Percentiles rank a stretch among this genome's conserved stretches.
Conservation (phyloP, 176 grass and related monocot genomes). For the Pontederia paniculata region DNA sequence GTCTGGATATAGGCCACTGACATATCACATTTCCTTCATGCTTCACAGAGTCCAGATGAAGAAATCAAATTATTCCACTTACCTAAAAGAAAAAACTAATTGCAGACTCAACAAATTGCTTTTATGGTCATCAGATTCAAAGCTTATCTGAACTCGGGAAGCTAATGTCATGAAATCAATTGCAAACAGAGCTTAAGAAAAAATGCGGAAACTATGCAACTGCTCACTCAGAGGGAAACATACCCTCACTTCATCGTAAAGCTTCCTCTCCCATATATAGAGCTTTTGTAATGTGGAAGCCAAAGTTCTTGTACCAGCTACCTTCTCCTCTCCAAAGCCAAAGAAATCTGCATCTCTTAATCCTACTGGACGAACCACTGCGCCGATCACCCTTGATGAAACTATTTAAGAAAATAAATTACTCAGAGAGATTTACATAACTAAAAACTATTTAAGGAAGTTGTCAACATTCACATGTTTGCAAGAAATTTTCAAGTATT, state of each 20-base stretch:
- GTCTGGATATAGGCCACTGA: no score
- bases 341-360: slow-evolving; percentile 31
- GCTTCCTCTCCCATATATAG: slow-evolving; percentile 93
- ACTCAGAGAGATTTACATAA: no score
- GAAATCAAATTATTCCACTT: no score
- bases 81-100: no score
- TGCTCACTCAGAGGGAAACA: not conserved
- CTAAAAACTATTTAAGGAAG: no score
- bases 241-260: slow-evolving; percentile 89
- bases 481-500: not conserved
- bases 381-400: slow-evolving; percentile 53
- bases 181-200: slow-evolving; percentile 1
- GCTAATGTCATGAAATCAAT: slow-evolving; percentile 1
- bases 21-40: no score
- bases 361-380: slow-evolving; percentile 30
- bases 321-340: slow-evolving; percentile 36
- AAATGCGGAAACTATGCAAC: not conserved
- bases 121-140: no score
- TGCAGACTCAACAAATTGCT: no score
- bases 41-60: no score
- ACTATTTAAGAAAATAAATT: slow-evolving; percentile 36
- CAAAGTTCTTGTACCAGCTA: slow-evolving; percentile 23
- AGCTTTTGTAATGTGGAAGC: slow-evolving; percentile 66
- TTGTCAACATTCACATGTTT: not conserved
- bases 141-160: no score